Conservation (phyloP, 2,329 filamentous ascomycete species). For the Orbilia blumenaviensis region DNA sequence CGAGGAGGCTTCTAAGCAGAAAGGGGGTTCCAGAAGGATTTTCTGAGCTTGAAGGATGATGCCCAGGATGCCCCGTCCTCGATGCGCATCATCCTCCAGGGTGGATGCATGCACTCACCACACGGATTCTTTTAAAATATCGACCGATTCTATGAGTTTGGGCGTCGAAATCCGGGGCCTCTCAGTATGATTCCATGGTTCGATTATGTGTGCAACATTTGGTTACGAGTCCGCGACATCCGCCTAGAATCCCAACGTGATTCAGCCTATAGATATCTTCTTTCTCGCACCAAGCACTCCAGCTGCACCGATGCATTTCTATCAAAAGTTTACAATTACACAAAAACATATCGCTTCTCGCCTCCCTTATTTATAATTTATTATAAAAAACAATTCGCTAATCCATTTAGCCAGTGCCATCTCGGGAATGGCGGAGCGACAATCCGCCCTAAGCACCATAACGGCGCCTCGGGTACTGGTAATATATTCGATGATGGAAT, state of each 20-base stretch:
- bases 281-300: neutral
- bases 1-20: constrained; percentile 70
- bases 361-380: constrained; percentile 5
- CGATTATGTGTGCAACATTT: too few species aligned
- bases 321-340: neutral
- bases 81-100: constrained; percentile 10
- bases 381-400: neutral
- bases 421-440: constrained; percentile 30
- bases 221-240: too few species aligned
- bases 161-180: neutral
- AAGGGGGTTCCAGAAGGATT: constrained; percentile 67
- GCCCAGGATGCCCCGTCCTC: constrained; percentile 3
- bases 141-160: neutral
- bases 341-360: neutral
- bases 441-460: constrained; percentile 26
- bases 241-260: neutral
- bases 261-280: neutral
- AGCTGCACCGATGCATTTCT: neutral
- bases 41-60: constrained; percentile 62
- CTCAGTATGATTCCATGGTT: constrained; percentile 4
- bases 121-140: neutral
- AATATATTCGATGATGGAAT: neutral
- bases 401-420: constrained; percentile 9
- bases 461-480: neutral
- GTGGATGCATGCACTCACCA: constrained; percentile 11